These are phyloP conservation scores for Paecilomyces sp. DNA, from an alignment of 2,329 filamentous ascomycete species.

Conservation along the genomic window DNA sequence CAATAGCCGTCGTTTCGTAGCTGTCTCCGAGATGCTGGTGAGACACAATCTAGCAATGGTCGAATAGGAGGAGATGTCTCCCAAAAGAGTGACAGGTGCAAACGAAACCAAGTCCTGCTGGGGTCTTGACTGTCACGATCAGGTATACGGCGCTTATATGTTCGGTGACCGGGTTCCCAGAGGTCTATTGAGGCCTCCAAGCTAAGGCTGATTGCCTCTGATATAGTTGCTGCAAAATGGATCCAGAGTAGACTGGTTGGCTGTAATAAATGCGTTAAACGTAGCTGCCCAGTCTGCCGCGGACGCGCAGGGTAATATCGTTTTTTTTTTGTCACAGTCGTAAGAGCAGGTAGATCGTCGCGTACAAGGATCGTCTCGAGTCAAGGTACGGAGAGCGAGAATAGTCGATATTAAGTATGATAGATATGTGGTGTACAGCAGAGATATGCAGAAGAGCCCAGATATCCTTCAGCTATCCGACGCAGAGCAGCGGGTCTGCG, in stretches of 20 bases:
- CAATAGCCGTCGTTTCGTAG: neutral
- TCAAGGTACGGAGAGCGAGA: neutral
- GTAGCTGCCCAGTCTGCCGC: neutral
- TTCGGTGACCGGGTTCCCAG: neutral
- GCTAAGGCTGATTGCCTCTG: neutral
- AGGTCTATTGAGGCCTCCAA: neutral
- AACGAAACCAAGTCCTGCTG: neutral
- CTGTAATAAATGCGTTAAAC: neutral
- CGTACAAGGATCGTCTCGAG: neutral
- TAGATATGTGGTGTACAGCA: neutral
- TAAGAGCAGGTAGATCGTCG: neutral
- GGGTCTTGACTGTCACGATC: neutral
- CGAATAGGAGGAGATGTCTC: neutral
- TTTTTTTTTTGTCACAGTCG: neutral
- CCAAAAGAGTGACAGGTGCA: neutral
- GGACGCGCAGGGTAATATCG: neutral
- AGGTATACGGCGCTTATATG: neutral
- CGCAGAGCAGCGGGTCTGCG: neutral
- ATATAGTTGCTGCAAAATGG: neutral
- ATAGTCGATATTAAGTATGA: neutral
- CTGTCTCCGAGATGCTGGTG: neutral
- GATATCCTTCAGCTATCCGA: neutral
- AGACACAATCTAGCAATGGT: neutral
- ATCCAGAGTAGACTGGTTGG: neutral
- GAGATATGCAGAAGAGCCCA: neutral